Percentiles rank a stretch among this genome's conserved stretches.
phyloP scores from a whole-genome alignment of 805 yeast genomes.

The Candida vaughaniae region DNA sequence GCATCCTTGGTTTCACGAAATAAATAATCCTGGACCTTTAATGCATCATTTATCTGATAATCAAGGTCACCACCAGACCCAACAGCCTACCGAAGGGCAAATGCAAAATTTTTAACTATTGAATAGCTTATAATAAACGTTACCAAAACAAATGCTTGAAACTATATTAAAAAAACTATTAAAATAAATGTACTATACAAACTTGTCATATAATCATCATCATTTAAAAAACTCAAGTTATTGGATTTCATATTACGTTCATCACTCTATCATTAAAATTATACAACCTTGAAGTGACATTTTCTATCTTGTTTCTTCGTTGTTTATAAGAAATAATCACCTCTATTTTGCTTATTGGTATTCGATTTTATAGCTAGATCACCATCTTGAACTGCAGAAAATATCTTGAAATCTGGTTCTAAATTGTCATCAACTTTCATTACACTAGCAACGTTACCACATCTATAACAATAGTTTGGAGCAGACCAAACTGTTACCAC shows the following conservation, averaged over 20 bases:
- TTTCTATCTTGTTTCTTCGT: too few relatives aligned
- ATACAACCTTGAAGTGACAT: too few relatives aligned
- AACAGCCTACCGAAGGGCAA: conserved; percentile 20
- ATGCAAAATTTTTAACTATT: conserved; percentile 11
- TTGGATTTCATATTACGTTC: too few relatives aligned
- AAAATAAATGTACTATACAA: conserved; percentile 13
- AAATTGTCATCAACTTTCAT: conserved; percentile 90
- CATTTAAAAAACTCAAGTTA: conserved; percentile 2
- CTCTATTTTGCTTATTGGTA: conserved; percentile 41
- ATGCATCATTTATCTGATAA: conserved; percentile 27
- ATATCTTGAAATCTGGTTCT: conserved; percentile 88
- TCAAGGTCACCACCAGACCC: conserved; percentile 17
- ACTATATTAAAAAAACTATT: conserved; percentile 6
- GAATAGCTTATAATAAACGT: not conserved
- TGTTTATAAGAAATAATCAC: conserved; percentile 40
- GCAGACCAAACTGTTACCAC: conserved; percentile 99
- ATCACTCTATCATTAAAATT: too few relatives aligned
- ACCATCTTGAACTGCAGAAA: conserved; percentile 93
- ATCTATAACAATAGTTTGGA: conserved; percentile 94
- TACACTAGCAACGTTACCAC: conserved; percentile 98
- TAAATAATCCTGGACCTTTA: conserved; percentile 42
- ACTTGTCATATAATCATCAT: conserved; percentile 8
- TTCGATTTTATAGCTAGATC: conserved; percentile 40
- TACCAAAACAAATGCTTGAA: not conserved
- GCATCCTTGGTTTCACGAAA: conserved; percentile 83